Base-by-base conservation (phyloP, 805 yeast species). In the Cyberlindnera petersonii region DNA sequence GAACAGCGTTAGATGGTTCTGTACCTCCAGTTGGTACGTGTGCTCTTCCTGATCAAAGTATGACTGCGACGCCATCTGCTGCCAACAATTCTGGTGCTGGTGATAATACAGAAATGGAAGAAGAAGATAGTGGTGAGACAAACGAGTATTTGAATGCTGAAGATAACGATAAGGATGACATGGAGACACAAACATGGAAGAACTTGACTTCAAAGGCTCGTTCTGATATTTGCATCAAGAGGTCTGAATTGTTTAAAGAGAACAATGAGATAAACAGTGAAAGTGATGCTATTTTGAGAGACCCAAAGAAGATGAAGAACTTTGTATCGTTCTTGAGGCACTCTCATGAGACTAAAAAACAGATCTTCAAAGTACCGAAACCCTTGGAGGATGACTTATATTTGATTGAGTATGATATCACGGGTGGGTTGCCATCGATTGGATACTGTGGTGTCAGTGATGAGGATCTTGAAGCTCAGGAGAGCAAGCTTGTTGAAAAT, bases 161-260 rank as follows among this genome's bases (percentile, higher is more conserved):
- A 19, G 83, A 77, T 38, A 82, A 77, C 35, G 85, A 79, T 40
- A 64, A 56, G 30, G 74, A 75, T 40, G 95, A 86, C 54, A 71
- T 84, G 24, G 96, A 88, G 52, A 63, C 79, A 32, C 82, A 82
- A 37, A 77, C 86, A 1, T 89, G 97, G 97, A 82, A 83, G 50
- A 75, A 75, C n/a, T 61, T 81, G 27, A 87, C 93, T 0, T 84
- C 95, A 0, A 82, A 82, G 44, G 74, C 83, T 0, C 66, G 96
- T 41, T 86, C 91, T 13, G 80, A 82, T 37, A 74, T 85, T 44
- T 81, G 95, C 53, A 62, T 77, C 19, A 71, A 73, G 40, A 72
- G 98, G 49, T 71, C 85, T 0, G 74, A 71, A 3, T 61, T 87
- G 33, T 88, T 91, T 55, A 74, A 72, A 16, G 73, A 74, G 14